These are phyloP conservation scores for Pythium volutum DNA, from an alignment of 352 stramenopile genomes.

Conservation along the genomic window DNA sequence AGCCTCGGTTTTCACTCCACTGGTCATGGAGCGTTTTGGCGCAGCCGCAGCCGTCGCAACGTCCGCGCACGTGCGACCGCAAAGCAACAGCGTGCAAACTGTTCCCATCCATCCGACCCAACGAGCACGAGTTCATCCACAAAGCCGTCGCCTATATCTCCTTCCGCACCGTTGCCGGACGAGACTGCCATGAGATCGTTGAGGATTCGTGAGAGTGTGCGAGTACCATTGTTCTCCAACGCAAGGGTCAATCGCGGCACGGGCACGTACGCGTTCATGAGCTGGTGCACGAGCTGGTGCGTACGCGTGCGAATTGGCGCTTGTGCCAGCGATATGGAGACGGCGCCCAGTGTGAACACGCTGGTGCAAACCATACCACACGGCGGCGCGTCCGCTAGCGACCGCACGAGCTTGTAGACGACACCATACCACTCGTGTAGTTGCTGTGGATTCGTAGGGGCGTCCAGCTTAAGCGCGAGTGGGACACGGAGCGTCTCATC, in stretches of 20 bases:
- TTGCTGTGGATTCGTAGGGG: background rate
- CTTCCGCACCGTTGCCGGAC: background rate
- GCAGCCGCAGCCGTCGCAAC: background rate
- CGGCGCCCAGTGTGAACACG: background rate
- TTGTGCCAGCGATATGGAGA: background rate
- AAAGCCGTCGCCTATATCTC: background rate
- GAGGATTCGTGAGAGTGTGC: constrained; percentile 5
- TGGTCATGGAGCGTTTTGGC: constrained; percentile 3
- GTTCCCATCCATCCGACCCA: background rate
- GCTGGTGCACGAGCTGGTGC: background rate
- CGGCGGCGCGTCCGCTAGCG: background rate
- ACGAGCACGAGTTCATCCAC: constrained; percentile 8
- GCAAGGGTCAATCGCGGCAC: background rate
- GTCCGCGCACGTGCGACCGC: background rate
- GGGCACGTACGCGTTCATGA: background rate
- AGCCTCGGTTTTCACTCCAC: background rate
- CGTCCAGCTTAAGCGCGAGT: background rate
- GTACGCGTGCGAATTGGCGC: constrained; percentile 4
- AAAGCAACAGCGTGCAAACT: constrained; percentile 9
- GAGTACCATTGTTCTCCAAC: background rate
- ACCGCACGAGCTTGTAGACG: constrained; percentile 10
- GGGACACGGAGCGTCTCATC: constrained; percentile 7
- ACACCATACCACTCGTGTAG: constrained; percentile 6
- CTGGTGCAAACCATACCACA: background rate
- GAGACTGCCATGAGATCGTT: constrained; percentile 4